Evolutionary conservation across 805 yeast species (phyloP), one percentile per base, ranked within the genome.

Genomic region (Kuraishia hungarica): DNA sequence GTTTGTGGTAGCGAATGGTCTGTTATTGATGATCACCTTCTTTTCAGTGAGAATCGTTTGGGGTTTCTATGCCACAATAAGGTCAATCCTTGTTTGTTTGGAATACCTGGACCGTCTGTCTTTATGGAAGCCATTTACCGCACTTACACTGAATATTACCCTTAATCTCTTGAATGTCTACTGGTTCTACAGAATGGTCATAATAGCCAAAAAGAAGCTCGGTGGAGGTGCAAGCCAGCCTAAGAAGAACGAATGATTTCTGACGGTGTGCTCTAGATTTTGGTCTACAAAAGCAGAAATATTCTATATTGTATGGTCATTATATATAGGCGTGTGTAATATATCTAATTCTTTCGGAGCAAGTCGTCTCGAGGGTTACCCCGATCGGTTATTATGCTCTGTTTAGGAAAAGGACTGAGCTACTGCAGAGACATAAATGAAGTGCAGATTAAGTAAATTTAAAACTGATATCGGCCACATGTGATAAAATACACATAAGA

Each of bases 111-210:
- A 67, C 29, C 68, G 71, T 57, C 70, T 76, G 29, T 83, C 86
- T 15, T 21, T 60, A 2, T 66, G 78, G 62, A 67, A 82, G 51
- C 79, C 91, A 0, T 51, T 71, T 2, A 54, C 77, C 1, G 76
- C 87, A 21, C 72, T 89, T 58, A 57, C 65, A 0, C 69, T 89
- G 57, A 91, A 92, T 69, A 48, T 82, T 19, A 72, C 81, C 3
- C 78, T 94, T 61, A 83, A 89, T 62, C 57, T 70, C 2, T 77
- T 94, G 64, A 94, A 94, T 68, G 65, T 89, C 28, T 77, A 77
- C 62, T 94, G 99, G 99, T 92, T 94, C 72, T 69, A 74, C 53
- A 92, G 89, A 70, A 94, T 94, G 99, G 64, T 92, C 15, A 65
- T 64, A 46, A 80, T 90, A 55, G 96, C 96, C n/a, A 69, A 64